Evolutionary conservation across 129 eudicot species (phyloP).

Genomic region (Escallonia herrerae): DNA sequence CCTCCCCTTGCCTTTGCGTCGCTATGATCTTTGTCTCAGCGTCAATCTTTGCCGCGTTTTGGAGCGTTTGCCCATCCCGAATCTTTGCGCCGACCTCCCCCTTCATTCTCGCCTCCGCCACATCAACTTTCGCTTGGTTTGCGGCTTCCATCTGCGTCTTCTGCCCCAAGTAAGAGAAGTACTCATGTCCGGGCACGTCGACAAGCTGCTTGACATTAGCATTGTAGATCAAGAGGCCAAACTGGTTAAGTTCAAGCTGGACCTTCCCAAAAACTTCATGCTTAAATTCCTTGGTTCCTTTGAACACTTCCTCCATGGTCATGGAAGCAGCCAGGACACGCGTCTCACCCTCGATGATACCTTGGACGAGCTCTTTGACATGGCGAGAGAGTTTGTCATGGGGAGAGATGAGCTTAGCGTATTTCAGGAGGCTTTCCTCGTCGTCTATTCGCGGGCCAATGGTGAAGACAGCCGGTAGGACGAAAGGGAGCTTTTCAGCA

Average conservation of each 20-base stretch:
- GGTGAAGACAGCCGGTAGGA: slow-evolving; percentile 26
- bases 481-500: slow-evolving; percentile 19
- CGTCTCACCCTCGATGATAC: slow-evolving; percentile 25
- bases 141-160: slow-evolving; percentile 27
- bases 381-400: slow-evolving; percentile 17
- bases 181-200: slow-evolving; percentile 27
- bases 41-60: slow-evolving; percentile 14
- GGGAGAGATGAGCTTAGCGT: slow-evolving; percentile 19
- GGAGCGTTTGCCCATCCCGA: slow-evolving; percentile 8
- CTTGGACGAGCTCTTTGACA: slow-evolving; percentile 25
- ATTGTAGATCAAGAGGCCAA: slow-evolving; percentile 19
- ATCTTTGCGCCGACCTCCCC: slow-evolving; percentile 4
- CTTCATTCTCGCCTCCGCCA: slow-evolving; percentile 11
- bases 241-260: slow-evolving; percentile 22
- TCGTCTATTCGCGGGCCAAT: slow-evolving; percentile 20
- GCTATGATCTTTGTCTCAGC: slow-evolving; percentile 14
- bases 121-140: slow-evolving; percentile 13
- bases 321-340: slow-evolving; percentile 22
- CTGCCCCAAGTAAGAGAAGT: slow-evolving; percentile 19
- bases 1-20: slow-evolving; percentile 12
- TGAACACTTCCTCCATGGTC: slow-evolving; percentile 26
- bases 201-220: slow-evolving; percentile 24
- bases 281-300: slow-evolving; percentile 18
- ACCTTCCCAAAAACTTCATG: slow-evolving; percentile 16
- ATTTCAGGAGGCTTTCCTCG: slow-evolving; percentile 6